These are phyloP conservation scores for Microbotryum violaceum DNA, from an alignment of 1,284 basidiomycete genomes.

Conservation along the genomic window DNA sequence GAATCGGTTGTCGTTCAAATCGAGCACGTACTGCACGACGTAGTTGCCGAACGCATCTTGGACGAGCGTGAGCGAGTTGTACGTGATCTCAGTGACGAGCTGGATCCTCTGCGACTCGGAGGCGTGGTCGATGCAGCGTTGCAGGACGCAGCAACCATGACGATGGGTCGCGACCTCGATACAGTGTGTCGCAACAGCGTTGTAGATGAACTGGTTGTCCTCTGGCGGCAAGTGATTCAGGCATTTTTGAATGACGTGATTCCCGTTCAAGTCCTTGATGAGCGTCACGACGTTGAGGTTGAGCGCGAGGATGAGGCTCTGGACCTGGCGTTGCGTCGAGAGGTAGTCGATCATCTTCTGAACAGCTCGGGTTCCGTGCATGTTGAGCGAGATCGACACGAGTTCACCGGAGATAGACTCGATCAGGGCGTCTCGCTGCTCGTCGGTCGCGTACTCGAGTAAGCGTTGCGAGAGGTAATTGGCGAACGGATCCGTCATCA, in stretches of 20 bases:
- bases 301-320: constrained; percentile 92
- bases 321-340: constrained; percentile 92
- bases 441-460: constrained; percentile 93
- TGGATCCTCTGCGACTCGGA: constrained; percentile 92
- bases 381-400: constrained; percentile 96
- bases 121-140: constrained; percentile 97
- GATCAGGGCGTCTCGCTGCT: constrained; percentile 93
- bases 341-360: constrained; percentile 99
- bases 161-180: constrained; percentile 99
- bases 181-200: constrained; percentile 96
- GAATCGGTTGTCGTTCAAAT: constrained; percentile 95
- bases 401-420: constrained; percentile 95
- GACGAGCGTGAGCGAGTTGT: constrained; percentile 92
- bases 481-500: constrained; percentile 99
- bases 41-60: constrained; percentile 83
- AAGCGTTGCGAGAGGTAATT: constrained; percentile 99
- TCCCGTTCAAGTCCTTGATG: constrained; percentile 99
- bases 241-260: constrained; percentile 99
- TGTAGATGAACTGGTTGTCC: constrained; percentile 99
- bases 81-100: constrained; percentile 97
- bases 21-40: constrained; percentile 54
- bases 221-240: constrained; percentile 94
- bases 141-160: constrained; percentile 97
- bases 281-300: constrained; percentile 96
- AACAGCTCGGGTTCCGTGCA: constrained; percentile 98